phyloP scores from a whole-genome alignment of 371 early-diverging fungal species.

The Mortierella sp. region DNA sequence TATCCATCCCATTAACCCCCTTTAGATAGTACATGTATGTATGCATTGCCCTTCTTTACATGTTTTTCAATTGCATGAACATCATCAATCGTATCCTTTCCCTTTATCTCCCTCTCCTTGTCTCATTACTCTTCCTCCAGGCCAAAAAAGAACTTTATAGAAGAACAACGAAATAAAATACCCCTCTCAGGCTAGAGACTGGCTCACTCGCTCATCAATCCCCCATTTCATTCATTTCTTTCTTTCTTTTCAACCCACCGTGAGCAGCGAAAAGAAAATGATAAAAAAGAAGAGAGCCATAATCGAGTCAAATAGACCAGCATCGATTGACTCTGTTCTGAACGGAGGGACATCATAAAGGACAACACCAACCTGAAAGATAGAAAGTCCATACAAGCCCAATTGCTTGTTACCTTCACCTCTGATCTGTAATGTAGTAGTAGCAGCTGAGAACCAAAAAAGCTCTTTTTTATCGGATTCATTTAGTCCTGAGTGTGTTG shows the following conservation, averaged over 20 bases:
- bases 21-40: not conserved
- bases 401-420: not conserved
- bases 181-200: conserved; percentile 1
- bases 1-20: not conserved
- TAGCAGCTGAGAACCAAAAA: conserved; percentile 10
- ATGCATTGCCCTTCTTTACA: not conserved
- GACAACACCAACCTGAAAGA: not conserved
- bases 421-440: not conserved
- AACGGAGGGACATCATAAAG: not conserved
- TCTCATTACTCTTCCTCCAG: not conserved
- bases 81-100: too few relatives aligned
- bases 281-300: not conserved
- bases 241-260: not conserved
- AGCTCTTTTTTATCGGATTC: conserved; percentile 8
- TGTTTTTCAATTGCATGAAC: not conserved
- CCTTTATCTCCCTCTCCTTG: not conserved
- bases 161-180: not conserved
- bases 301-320: not conserved
- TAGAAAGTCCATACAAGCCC: not conserved
- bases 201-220: not conserved
- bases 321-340: not conserved
- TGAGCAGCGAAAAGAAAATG: not conserved
- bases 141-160: not conserved
- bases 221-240: not conserved
- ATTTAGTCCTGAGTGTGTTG: not conserved